Conservation (phyloP, 768 basidiomycete genomes). For the Pisolithus sp. region DNA sequence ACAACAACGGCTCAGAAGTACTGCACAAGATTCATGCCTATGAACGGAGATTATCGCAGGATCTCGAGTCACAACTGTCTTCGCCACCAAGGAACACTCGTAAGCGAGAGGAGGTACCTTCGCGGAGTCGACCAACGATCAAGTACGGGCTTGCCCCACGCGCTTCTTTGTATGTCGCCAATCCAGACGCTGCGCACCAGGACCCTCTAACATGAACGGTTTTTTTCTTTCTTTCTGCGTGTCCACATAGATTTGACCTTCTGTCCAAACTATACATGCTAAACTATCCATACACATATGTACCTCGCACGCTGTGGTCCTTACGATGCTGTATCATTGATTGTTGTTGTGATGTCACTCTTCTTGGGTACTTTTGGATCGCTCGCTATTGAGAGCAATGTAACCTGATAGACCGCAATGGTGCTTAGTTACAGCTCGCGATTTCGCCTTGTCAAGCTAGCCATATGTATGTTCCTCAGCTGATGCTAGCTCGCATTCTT, state of each 20-base stretch:
- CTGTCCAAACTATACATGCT: neutral
- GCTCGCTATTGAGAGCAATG: too few relatives aligned
- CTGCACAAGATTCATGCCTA: constrained; percentile 49
- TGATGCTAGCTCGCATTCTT: too few relatives aligned
- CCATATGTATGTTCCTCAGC: too few relatives aligned
- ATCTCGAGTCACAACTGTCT: constrained; percentile 34
- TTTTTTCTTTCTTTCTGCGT: neutral
- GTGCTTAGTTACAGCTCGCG: too few relatives aligned
- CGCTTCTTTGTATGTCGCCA: constrained; percentile 64
- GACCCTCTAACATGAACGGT: constrained; percentile 6
- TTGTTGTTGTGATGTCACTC: too few relatives aligned
- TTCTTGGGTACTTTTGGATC: too few relatives aligned
- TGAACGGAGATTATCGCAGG: constrained; percentile 54
- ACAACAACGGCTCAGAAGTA: constrained; percentile 27
- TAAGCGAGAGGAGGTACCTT: constrained; percentile 36
- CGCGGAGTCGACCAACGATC: constrained; percentile 34
- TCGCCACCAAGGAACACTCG: constrained; percentile 36
- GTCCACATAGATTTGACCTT: constrained; percentile 11
- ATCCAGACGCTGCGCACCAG: constrained; percentile 43
- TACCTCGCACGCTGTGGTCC: too few relatives aligned
- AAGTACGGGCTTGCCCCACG: constrained; percentile 64
- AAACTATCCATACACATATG: too few relatives aligned
- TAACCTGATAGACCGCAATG: too few relatives aligned
- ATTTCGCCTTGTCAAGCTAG: too few relatives aligned
- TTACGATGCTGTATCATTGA: too few relatives aligned